phyloP scores from a whole-genome alignment of 1,139 yeast genomes.

The Sugiyamaella neomexicana region DNA sequence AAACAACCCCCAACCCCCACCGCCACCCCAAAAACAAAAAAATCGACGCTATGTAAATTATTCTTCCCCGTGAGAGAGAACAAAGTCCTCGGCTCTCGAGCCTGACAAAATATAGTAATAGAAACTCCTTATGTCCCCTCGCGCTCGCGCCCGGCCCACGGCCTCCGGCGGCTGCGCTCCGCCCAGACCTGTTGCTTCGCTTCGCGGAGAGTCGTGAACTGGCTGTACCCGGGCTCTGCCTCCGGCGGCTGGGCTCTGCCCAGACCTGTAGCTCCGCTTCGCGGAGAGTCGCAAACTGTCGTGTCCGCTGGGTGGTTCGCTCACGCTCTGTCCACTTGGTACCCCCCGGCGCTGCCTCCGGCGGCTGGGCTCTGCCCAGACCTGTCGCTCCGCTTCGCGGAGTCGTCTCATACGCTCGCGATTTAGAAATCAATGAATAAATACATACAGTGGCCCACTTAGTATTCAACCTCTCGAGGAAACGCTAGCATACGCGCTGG shows the following conservation, averaged over 20 bases:
- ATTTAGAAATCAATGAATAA: too few relatives aligned
- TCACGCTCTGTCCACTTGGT: too few relatives aligned
- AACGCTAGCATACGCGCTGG: too few relatives aligned
- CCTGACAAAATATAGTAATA: conserved; percentile 10
- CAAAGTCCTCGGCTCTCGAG: neutral
- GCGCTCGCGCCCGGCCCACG: neutral
- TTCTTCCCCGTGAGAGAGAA: conserved; percentile 1
- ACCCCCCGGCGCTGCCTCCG: too few relatives aligned
- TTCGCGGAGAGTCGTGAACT: neutral
- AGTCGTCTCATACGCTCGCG: too few relatives aligned
- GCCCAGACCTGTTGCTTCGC: conserved; percentile 5
- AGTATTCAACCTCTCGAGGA: too few relatives aligned
- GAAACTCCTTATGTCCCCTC: conserved; percentile 1
- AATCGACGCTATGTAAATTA: conserved; percentile 13
- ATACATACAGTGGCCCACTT: too few relatives aligned
- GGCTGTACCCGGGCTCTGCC: neutral
- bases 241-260: conserved; percentile 9
- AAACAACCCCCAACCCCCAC: neutral
- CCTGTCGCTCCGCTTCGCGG: too few relatives aligned
- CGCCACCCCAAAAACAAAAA: neutral
- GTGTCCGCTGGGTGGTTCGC: too few relatives aligned
- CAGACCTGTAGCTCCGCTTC: conserved; percentile 1
- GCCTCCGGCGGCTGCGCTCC: conserved; percentile 9
- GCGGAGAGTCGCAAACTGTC: too few relatives aligned
- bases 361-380: too few relatives aligned